These are phyloP conservation scores for Colletotrichum cordylinicola DNA, from an alignment of 2,329 filamentous ascomycete genomes.

Conservation along the genomic window DNA sequence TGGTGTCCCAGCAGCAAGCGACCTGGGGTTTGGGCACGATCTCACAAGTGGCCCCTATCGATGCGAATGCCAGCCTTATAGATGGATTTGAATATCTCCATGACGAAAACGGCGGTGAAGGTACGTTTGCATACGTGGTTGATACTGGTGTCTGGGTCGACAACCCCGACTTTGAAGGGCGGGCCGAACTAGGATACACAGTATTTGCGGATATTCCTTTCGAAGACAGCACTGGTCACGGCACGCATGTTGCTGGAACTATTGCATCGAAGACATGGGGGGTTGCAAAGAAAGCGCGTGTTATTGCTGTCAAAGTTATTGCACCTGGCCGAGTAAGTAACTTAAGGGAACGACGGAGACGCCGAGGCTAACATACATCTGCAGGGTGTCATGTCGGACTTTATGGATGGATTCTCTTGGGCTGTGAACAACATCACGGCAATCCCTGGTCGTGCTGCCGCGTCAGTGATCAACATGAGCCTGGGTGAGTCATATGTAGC, in stretches of 20 bases:
- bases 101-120: slow-evolving; percentile 42
- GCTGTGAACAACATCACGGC: neutral
- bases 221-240: slow-evolving; percentile 45
- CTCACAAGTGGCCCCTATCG: slow-evolving; percentile 23
- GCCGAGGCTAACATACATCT: neutral
- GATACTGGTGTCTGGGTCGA: slow-evolving; percentile 57
- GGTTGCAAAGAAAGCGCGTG: slow-evolving; percentile 45
- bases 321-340: neutral
- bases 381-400: neutral
- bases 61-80: slow-evolving; percentile 19
- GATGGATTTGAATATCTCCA: slow-evolving; percentile 39
- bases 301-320: slow-evolving; percentile 51
- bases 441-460: neutral
- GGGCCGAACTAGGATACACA: slow-evolving; percentile 44
- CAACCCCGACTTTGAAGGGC: slow-evolving; percentile 51
- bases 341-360: neutral
- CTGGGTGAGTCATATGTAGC: neutral
- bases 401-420: slow-evolving; percentile 1
- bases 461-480: neutral
- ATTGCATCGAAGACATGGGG: slow-evolving; percentile 49
- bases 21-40: neutral
- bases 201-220: slow-evolving; percentile 35
- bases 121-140: slow-evolving; percentile 56
- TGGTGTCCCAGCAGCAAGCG: neutral
- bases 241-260: slow-evolving; percentile 51